Evolutionary conservation across 129 eudicot genomes (phyloP).

Genomic region (Dittrichia graveolens): DNA sequence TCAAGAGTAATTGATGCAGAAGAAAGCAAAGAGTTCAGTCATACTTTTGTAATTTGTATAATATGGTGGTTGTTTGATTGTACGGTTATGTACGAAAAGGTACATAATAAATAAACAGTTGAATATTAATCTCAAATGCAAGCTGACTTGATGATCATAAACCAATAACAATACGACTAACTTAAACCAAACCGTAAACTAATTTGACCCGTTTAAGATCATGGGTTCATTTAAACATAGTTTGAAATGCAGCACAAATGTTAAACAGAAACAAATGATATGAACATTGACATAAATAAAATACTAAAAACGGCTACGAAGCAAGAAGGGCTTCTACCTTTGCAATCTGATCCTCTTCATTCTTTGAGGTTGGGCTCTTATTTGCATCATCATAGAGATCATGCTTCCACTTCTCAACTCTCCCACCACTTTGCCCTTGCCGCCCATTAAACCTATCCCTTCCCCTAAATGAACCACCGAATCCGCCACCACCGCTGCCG

Average conservation of each 20-base stretch:
- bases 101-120: constrained; percentile 13
- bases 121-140: constrained; percentile 13
- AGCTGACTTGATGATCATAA: constrained; percentile 5
- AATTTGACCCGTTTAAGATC: constrained; percentile 16
- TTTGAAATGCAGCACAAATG: constrained; percentile 20
- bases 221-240: constrained; percentile 6
- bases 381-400: constrained; percentile 85
- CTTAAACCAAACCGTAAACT: not conserved
- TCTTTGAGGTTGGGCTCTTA: constrained; percentile 66
- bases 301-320: constrained; percentile 36
- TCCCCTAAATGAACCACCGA: constrained; percentile 51
- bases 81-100: constrained; percentile 15
- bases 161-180: constrained; percentile 5
- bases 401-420: constrained; percentile 93
- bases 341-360: constrained; percentile 88
- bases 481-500: constrained; percentile 34
- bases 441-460: constrained; percentile 49
- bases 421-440: constrained; percentile 53
- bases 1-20: constrained; percentile 27
- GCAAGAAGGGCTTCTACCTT: constrained; percentile 90
- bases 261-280: constrained; percentile 21
- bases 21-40: constrained; percentile 13
- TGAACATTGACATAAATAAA: constrained; percentile 25
- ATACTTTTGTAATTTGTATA: constrained; percentile 18
- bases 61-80: constrained; percentile 15